phyloP scores from a whole-genome alignment of 164 flowering plant genomes.

The Euptelea pleiosperma region DNA sequence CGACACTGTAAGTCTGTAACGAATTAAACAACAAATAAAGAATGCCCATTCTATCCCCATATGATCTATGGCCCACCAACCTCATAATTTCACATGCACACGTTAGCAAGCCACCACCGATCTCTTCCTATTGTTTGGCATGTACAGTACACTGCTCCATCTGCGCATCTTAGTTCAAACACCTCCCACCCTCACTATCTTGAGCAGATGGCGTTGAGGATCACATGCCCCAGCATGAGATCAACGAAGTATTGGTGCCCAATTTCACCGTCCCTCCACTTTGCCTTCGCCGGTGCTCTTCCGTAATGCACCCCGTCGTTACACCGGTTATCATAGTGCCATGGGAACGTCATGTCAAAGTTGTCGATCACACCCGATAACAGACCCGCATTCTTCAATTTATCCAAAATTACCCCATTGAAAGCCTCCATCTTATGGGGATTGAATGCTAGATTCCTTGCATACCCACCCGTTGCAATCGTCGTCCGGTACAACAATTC shows the following conservation, averaged over 20 bases:
- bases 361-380: conserved; percentile 56
- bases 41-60: no score
- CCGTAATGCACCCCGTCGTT: conserved; percentile 99
- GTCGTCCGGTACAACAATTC: conserved; percentile 64
- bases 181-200: conserved; percentile 17
- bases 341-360: conserved; percentile 84
- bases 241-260: conserved; percentile 97
- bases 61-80: neutral
- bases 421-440: conserved; percentile 86
- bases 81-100: neutral
- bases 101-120: neutral
- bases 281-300: conserved; percentile 64
- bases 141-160: neutral
- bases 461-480: conserved; percentile 84
- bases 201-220: conserved; percentile 64
- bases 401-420: conserved; percentile 67
- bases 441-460: conserved; percentile 66
- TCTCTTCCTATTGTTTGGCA: neutral
- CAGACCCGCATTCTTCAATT: conserved; percentile 48
- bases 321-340: conserved; percentile 90
- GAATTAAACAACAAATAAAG: no score
- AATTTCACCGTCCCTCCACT: conserved; percentile 87
- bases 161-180: neutral
- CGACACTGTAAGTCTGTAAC: no score
- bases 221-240: conserved; percentile 80